phyloP scores from a whole-genome alignment of 1,284 basidiomycete genomes.

The Trichosporon sp. region DNA sequence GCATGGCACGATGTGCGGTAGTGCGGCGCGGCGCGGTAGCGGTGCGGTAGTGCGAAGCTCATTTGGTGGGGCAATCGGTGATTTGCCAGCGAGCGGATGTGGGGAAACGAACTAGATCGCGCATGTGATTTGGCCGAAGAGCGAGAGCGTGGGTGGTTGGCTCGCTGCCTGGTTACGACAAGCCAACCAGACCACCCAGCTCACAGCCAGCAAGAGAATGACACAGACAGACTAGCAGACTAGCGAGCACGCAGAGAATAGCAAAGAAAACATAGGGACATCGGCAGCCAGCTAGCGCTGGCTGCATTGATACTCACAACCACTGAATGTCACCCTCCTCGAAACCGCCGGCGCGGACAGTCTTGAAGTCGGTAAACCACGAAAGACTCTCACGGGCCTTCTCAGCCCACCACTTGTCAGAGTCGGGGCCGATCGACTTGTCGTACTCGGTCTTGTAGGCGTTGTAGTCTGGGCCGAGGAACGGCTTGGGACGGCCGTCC shows the following conservation, averaged over 20 bases:
- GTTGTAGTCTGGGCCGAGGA: constrained; percentile 67
- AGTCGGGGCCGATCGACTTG: constrained; percentile 65
- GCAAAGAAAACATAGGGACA: no score
- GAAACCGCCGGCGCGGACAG: constrained; percentile 78
- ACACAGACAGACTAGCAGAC: no score
- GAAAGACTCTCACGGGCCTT: constrained; percentile 72
- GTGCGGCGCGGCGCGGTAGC: neutral
- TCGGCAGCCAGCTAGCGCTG: no score
- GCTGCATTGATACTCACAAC: constrained; percentile 60
- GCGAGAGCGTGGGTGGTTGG: no score
- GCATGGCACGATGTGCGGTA: no score
- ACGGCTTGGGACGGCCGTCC: constrained; percentile 50
- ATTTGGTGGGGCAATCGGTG: neutral
- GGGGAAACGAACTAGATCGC: no score
- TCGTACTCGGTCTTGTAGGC: constrained; percentile 66
- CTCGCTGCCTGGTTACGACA: no score
- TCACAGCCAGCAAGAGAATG: no score
- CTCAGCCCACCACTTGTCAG: constrained; percentile 83
- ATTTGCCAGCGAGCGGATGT: neutral
- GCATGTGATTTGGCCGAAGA: no score
- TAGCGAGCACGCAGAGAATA: no score
- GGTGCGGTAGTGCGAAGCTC: neutral
- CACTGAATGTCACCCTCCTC: constrained; percentile 83
- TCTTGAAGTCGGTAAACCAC: constrained; percentile 90
- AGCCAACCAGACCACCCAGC: no score